Evolutionary conservation across 2,329 filamentous ascomycete genomes (phyloP).

Genomic region (Hymenoscyphus repandus): DNA sequence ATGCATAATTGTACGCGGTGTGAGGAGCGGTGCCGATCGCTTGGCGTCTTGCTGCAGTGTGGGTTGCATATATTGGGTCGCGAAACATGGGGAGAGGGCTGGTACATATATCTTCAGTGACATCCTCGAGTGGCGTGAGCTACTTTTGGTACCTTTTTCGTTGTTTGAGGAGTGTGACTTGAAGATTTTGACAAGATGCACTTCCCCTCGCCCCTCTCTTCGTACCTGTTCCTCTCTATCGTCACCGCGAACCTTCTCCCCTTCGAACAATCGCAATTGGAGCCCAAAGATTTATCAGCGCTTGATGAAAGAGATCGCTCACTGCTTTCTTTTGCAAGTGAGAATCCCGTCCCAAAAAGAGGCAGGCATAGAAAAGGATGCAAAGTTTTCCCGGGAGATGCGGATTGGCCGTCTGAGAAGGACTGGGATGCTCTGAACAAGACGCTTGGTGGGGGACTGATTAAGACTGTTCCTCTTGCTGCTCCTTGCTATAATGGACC

Average conservation of each 20-base stretch:
- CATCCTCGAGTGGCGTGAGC: background rate
- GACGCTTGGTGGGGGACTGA: conserved; percentile 35
- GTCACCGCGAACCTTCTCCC: conserved; percentile 1
- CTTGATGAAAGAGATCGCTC: background rate
- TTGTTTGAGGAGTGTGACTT: background rate
- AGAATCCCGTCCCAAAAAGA: background rate
- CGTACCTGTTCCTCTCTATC: background rate
- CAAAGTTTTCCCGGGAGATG: background rate
- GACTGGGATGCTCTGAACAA: background rate
- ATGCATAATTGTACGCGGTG: too few relatives aligned
- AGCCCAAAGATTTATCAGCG: background rate
- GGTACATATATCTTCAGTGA: background rate
- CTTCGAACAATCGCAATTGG: background rate
- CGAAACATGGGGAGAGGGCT: background rate
- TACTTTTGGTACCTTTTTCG: background rate
- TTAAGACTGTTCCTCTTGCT: conserved; percentile 40
- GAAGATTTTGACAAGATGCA: background rate
- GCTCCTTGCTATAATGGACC: conserved; percentile 37
- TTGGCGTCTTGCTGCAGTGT: background rate
- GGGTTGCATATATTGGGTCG: background rate
- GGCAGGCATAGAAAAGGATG: background rate
- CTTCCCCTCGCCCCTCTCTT: background rate
- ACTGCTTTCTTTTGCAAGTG: background rate
- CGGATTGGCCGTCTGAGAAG: background rate
- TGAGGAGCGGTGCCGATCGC: background rate